Base-by-base conservation (phyloP, 768 basidiomycete species). In the Termitomyces sp. region DNA sequence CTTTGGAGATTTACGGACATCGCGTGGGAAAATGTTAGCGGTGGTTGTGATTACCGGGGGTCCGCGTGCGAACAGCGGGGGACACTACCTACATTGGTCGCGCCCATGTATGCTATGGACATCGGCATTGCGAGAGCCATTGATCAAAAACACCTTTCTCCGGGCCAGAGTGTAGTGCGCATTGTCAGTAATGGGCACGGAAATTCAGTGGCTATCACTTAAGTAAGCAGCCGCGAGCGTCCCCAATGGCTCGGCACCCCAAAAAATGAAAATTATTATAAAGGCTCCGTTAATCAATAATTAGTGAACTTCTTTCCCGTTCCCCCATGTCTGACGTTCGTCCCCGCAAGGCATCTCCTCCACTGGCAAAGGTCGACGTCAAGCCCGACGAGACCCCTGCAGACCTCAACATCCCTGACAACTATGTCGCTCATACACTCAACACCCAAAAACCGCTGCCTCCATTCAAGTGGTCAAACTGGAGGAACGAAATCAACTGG, bases 361-460 rank as follows among this genome's bases (percentile, higher is more conserved):
- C 66, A 37, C 26, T 26, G 53, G 50, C 37, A 37, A 58, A 59
- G 61, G 51, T 56, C 34, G 60, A 59, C 53, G 56, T 53, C 50
- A 59, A 62, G 53, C 22, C 41, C 43, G 58, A 57, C 44, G 69
- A 75, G 47, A 52, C 61, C 34, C 82, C 80, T 50, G 69, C 71
- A 60, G 85, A 86, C 68, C 68, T 79, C 64, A 78, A 83, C 66
- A 84, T 90, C 58, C 87, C 88, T 16, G 89, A 91, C 72, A 91
- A 92, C 77, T 92, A 92, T 65, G 90, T 92, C 68, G 75, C 84
- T 24, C 79, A 88, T 70, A 90, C 86, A 4, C 78, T 92, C 66
- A 82, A 80, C 63, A 85, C 81, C 34, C 77, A 81, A 58, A 88
- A 87, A 66, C 66, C 85, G 3, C 76, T 87, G 12, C 89, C 90